Percentiles rank a stretch among this genome's conserved stretches.
Evolutionary conservation across 2,329 filamentous ascomycete species (phyloP).

Genomic region (Exophiala oligosperma): DNA sequence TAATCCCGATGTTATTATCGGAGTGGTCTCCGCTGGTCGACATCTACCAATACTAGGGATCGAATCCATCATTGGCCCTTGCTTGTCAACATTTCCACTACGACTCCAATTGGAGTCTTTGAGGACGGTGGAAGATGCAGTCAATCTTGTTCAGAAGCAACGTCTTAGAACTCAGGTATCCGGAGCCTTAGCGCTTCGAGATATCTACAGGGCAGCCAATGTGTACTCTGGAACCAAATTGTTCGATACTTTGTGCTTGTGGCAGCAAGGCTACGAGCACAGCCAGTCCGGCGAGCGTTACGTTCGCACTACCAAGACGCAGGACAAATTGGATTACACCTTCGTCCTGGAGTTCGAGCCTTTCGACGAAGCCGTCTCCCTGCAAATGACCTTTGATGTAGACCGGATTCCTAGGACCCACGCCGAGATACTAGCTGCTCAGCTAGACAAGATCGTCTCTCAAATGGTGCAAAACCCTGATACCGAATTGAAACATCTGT

Average conservation of each 20-base stretch:
- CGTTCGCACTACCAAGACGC: conserved; percentile 59
- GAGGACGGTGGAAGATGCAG: conserved; percentile 58
- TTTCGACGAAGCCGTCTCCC: conserved; percentile 42
- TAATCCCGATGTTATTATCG: conserved; percentile 67
- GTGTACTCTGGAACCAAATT: conserved; percentile 58
- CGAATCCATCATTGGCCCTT: conserved; percentile 76
- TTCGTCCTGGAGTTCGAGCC: conserved; percentile 78
- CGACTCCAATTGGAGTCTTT: conserved; percentile 60
- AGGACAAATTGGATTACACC: conserved; percentile 74
- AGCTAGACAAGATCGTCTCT: conserved; percentile 58
- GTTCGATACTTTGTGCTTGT: conserved; percentile 80
- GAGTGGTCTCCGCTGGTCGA: conserved; percentile 79
- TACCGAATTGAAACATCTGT: conserved; percentile 27
- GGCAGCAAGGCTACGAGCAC: conserved; percentile 69
- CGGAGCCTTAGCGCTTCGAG: conserved; percentile 62
- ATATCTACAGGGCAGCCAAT: conserved; percentile 65
- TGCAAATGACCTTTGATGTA: conserved; percentile 57
- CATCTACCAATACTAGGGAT: conserved; percentile 69
- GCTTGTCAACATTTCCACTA: conserved; percentile 72
- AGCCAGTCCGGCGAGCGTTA: conserved; percentile 36
- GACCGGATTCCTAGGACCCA: conserved; percentile 57
- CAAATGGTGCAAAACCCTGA: conserved; percentile 43
- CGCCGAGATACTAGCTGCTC: conserved; percentile 56
- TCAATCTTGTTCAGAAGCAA: conserved; percentile 62
- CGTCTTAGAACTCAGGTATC: conserved; percentile 68